Conservation (phyloP, 176 grass and related monocot species). For the Miscanthus lutarioriparius region DNA sequence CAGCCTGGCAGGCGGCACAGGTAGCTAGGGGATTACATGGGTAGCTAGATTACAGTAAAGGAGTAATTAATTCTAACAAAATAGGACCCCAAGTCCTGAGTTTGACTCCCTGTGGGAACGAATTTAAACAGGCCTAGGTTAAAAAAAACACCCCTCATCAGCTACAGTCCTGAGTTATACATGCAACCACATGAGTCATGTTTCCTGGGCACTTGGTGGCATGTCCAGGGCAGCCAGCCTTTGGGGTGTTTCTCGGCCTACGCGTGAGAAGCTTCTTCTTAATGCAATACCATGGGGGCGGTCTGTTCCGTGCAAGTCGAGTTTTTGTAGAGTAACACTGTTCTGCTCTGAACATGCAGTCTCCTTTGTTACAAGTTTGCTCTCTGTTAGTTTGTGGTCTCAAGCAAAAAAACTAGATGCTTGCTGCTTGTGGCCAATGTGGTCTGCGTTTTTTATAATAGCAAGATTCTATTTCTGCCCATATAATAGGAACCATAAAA, state of each 20-base stretch:
- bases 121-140: neutral
- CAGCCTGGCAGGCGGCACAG: too few species aligned
- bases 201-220: neutral
- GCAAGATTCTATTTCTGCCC: neutral
- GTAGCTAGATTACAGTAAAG: too few species aligned
- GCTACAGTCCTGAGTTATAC: neutral
- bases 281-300: neutral
- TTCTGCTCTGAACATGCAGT: neutral
- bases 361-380: neutral
- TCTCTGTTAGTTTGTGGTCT: neutral
- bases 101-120: neutral
- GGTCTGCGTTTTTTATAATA: constrained; percentile 17
- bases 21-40: too few species aligned
- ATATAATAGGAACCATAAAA: constrained; percentile 21
- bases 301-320: neutral
- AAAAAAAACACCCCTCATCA: neutral
- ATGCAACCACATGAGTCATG: neutral
- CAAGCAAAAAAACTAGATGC: neutral
- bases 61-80: neutral
- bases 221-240: neutral
- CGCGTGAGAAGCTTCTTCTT: neutral
- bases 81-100: neutral
- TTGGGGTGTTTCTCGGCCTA: neutral
- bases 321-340: neutral
- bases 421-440: constrained; percentile 17